Base-by-base conservation (phyloP, 768 basidiomycete genomes). In the Neoboletus subvelutipes region DNA sequence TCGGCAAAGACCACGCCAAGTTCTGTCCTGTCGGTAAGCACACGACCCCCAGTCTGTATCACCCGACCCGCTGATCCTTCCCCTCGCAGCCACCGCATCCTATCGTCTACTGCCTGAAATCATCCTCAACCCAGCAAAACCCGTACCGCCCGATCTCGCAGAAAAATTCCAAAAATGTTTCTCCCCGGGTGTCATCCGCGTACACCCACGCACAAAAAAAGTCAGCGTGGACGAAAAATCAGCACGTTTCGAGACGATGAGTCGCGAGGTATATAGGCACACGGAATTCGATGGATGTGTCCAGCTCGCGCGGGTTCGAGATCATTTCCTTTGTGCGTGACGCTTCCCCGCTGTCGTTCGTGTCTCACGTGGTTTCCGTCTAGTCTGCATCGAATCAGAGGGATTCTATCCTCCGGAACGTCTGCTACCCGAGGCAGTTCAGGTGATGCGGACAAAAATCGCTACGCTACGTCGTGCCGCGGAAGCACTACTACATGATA, bases 1-100 rank as follows among this genome's bases (percentile, higher is more conserved):
- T 92, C 17, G 94, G 94, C 17, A 91, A 91, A 66, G 93, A 95
- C 59, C 96, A 99, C 65, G 94, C 97, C 45, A 99, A 99, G 70
- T 99, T 92, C 71, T 92, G 85, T 56, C 94, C 97, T 31, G 97
- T 98, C 50, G 93, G 94, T 91, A 64, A 55, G 83, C 75, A 8
- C 42, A 18, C 42, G 10, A 50, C 36, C 22, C 13, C 20, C 31
- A 22, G 5, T 17, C 1, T 13, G 24, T 36, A 36, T 31, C 43
- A 10, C 31, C n/a, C 52, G n/a, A 33, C 45, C 15, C 1, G 22
- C 42, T 63, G 37, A 64, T 45, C 12, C 6, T 5, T 10, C 18
- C 24, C 12, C 10, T 59, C 20, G 17, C 28, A 94, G 96, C 96
- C 4, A 98, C 95, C 8, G 96, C 97, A 3, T 92, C 94, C 1